Conservation (phyloP, 805 yeast genomes). For the Candida verbasci region DNA sequence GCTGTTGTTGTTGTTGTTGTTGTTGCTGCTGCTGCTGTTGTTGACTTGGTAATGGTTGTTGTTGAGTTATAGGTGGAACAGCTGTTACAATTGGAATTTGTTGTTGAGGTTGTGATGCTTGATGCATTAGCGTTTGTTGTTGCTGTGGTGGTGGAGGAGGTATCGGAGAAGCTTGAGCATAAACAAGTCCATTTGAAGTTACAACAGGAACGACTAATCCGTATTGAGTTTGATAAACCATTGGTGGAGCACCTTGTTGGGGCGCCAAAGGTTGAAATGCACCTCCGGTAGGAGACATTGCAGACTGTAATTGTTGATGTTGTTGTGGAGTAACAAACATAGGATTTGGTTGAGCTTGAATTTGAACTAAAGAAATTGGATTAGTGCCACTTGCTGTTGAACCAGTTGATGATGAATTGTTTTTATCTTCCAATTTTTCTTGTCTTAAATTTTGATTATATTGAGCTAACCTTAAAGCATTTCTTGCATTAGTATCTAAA, state of each 20-base stretch:
- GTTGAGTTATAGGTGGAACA: slow-evolving; percentile 5
- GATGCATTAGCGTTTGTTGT: slow-evolving; percentile 10
- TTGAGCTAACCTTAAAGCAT: slow-evolving; percentile 48
- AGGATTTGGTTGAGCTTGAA: slow-evolving; percentile 1
- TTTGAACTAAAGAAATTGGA: not conserved
- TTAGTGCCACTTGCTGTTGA: not conserved
- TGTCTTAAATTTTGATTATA: slow-evolving; percentile 32
- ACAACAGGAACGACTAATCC: slow-evolving; percentile 23
- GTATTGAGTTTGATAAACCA: slow-evolving; percentile 22
- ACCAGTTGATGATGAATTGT: not conserved
- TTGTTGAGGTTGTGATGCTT: slow-evolving; percentile 4
- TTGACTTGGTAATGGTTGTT: not conserved
- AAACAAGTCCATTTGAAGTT: slow-evolving; percentile 12
- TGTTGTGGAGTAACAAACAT: not conserved
- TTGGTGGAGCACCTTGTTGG: slow-evolving; percentile 5
- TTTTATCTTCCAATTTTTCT: slow-evolving; percentile 14
- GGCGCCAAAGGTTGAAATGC: not conserved
- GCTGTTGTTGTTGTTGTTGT: slow-evolving; percentile 2
- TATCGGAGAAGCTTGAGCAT: slow-evolving; percentile 10
- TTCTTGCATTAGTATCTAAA: slow-evolving; percentile 46
- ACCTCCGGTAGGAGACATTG: not conserved
- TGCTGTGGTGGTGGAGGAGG: slow-evolving; percentile 4
- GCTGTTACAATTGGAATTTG: slow-evolving; percentile 1
- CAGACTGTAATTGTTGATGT: slow-evolving; percentile 1
- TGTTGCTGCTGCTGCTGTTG: slow-evolving; percentile 4